These are phyloP conservation scores for Chrysoporthe cubensis DNA, from an alignment of 2,329 filamentous ascomycete genomes.

Conservation along the genomic window DNA sequence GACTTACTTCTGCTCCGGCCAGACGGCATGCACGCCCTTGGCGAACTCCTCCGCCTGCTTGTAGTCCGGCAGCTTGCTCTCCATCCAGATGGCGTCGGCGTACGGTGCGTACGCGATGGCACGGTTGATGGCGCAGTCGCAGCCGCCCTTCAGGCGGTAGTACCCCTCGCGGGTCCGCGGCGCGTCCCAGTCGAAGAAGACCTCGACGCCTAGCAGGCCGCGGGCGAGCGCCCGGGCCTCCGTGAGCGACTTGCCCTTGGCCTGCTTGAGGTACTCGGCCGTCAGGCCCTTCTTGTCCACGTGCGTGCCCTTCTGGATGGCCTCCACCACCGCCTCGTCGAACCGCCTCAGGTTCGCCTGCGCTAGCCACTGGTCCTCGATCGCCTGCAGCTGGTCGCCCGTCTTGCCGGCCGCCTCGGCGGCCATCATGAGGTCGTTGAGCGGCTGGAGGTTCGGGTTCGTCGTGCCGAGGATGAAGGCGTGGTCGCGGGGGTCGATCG, in stretches of 20 bases:
- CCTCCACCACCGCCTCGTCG: slow-evolving; percentile 83
- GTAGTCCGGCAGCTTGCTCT: slow-evolving; percentile 94
- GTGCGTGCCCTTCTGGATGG: slow-evolving; percentile 71
- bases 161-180: slow-evolving; percentile 91
- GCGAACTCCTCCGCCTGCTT: slow-evolving; percentile 92
- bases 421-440: slow-evolving; percentile 88
- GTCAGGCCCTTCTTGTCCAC: slow-evolving; percentile 72
- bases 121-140: slow-evolving; percentile 86
- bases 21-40: slow-evolving; percentile 88
- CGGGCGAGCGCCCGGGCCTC: slow-evolving; percentile 83
- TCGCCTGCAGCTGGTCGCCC: slow-evolving; percentile 80
- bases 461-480: slow-evolving; percentile 89
- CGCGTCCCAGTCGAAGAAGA: slow-evolving; percentile 96
- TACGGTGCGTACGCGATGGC: slow-evolving; percentile 92
- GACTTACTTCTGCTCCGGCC: slow-evolving; percentile 91
- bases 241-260: slow-evolving; percentile 82
- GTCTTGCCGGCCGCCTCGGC: slow-evolving; percentile 82
- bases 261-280: slow-evolving; percentile 66
- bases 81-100: slow-evolving; percentile 98
- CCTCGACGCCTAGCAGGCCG: slow-evolving; percentile 74
- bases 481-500: slow-evolving; percentile 95
- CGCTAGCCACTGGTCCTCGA: slow-evolving; percentile 86
- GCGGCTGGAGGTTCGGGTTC: slow-evolving; percentile 79
- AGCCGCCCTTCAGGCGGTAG: slow-evolving; percentile 91
- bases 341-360: slow-evolving; percentile 85